Evolutionary conservation across 176 grass and related monocot species (phyloP), one percentile per base, ranked within the genome.

Genomic region (Oryza meyeriana): DNA sequence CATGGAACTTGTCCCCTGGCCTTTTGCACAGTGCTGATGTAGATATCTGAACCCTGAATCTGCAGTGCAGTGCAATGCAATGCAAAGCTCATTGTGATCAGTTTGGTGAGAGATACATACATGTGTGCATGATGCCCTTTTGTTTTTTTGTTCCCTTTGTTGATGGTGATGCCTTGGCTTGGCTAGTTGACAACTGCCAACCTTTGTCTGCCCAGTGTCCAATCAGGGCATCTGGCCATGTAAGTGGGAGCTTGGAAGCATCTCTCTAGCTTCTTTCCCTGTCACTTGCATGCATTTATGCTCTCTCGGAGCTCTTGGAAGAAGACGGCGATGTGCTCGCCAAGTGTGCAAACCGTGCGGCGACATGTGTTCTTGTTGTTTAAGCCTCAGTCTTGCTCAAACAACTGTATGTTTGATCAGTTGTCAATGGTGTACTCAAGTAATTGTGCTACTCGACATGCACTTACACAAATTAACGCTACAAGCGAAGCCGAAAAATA

Each of bases 1-100:
- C 30, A 76, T 89, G 63, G 81, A 84, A 25, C 36, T 27, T 89
- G 81, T 85, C 76, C 81, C 76, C 29, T 69, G 39, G 52, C 20
- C 38, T 82, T 39, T 72, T 44, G 52, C 79, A 72, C 17, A 16
- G 52, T 65, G 70, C 10, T 59, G n/a, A 59, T 38, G 18, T 13
- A 42, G 77, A 89, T 26, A 27, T 24, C 47, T 27, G 4, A 26
- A 20, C n/a, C n/a, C n/a, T n/a, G n/a, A n/a, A n/a, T n/a, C 9
- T 66, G 27, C 18, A 18, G 59, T 25, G 55, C 72, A 55, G 20
- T 55, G 50, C 50, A 55, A n/a, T 8, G 48, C 48, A 47, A 18
- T 77, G 79, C 25, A 44, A 24, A 57, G 12, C 45, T n/a, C 28
- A n/a, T 5, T 9, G 12, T 50, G 63, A 55, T 48, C 8, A 59